Evolutionary conservation across 106 monocot genomes (phyloP).

Genomic region (Triglochin maritima): DNA sequence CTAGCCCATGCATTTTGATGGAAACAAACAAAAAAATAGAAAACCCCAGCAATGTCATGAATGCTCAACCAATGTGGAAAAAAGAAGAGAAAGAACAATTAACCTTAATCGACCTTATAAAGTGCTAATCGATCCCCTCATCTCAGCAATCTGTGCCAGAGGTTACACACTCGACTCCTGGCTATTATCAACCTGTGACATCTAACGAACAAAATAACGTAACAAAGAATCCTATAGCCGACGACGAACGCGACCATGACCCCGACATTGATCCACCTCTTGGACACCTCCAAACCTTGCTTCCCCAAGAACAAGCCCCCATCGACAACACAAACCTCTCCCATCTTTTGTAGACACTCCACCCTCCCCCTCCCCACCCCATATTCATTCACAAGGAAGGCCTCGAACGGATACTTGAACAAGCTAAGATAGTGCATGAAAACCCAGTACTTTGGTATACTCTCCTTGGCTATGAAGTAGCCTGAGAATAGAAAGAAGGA

Average conservation of each 20-base stretch:
- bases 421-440: constrained; percentile 95
- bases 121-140: too few relatives aligned
- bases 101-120: too few relatives aligned
- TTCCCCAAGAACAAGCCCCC: constrained; percentile 49
- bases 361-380: constrained; percentile 39
- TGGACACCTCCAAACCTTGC: constrained; percentile 39
- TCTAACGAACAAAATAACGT: constrained; percentile 53
- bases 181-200: constrained; percentile 31
- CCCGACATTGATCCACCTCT: constrained; percentile 44
- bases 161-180: too few relatives aligned
- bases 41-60: too few relatives aligned
- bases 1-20: too few relatives aligned
- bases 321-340: constrained; percentile 29
- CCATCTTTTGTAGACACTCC: constrained; percentile 27
- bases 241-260: constrained; percentile 56
- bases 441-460: constrained; percentile 83
- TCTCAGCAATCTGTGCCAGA: too few relatives aligned
- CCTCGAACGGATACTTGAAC: constrained; percentile 97
- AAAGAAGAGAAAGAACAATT: too few relatives aligned
- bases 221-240: constrained; percentile 59
- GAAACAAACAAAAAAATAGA: too few relatives aligned
- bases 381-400: constrained; percentile 71
- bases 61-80: too few relatives aligned
- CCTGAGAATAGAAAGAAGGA: constrained; percentile 95
- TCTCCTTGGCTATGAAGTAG: constrained; percentile 72